Percentiles rank a stretch among this genome's conserved stretches.
Evolutionary conservation across 2,329 filamentous ascomycete genomes (phyloP).

Genomic region (Aspergillus melleus): DNA sequence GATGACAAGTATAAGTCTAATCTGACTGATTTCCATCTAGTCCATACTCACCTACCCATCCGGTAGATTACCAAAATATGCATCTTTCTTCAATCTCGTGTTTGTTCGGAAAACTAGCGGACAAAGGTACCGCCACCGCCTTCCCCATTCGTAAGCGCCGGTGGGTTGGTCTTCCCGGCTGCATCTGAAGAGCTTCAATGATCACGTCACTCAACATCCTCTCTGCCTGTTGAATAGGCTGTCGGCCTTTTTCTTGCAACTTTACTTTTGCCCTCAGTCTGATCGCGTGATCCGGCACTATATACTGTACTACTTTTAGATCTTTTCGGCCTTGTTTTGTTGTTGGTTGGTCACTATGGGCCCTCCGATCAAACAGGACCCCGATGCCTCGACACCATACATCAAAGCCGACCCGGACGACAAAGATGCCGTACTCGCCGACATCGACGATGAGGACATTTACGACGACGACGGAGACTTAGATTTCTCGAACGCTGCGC

Average conservation of each 20-base stretch:
- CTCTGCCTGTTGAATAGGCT: background rate
- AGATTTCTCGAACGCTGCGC: conserved; percentile 54
- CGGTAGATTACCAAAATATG: too few species aligned
- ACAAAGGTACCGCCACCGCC: conserved; percentile 19
- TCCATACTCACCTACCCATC: too few species aligned
- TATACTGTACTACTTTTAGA: background rate
- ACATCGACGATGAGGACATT: conserved; percentile 63
- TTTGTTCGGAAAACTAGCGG: background rate
- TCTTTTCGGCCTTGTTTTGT: background rate
- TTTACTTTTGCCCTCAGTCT: background rate
- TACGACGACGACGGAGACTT: conserved; percentile 68
- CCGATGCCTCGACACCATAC: conserved; percentile 35
- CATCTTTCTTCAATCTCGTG: too few species aligned
- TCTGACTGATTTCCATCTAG: too few species aligned
- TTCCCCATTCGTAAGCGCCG: conserved; percentile 14
- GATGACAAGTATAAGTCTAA: too few species aligned
- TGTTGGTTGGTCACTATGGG: conserved; percentile 24
- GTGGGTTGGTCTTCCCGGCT: conserved; percentile 5
- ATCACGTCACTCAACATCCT: conserved; percentile 14
- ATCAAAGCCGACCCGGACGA: conserved; percentile 45
- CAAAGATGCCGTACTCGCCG: conserved; percentile 35
- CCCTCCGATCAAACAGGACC: conserved; percentile 43
- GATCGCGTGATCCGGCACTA: conserved; percentile 8
- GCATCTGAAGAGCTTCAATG: conserved; percentile 8
- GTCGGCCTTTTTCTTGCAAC: background rate